A percentile compares a stretch with the other conserved stretches of the same genome.
Conservation (phyloP, 257 asterid genomes). For the Paulownia fortunei region DNA sequence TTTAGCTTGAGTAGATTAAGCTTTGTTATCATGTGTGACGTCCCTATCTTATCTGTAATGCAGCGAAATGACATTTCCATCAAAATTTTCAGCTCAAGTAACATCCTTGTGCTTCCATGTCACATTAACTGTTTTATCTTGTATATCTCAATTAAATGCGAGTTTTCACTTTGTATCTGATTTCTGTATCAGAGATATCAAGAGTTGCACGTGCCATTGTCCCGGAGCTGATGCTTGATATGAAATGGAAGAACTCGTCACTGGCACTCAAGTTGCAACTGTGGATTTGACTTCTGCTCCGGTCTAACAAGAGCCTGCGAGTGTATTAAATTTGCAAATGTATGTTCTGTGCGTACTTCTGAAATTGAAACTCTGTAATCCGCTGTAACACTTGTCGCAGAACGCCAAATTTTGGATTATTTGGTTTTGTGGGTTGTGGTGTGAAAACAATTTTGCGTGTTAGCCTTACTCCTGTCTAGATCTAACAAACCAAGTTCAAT, state of each 20-base stretch:
- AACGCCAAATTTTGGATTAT: conserved; percentile 20
- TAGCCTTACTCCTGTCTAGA: no score
- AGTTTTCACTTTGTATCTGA: conserved; percentile 9
- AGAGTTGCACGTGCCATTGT: conserved; percentile 26
- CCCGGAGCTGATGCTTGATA: conserved; percentile 32
- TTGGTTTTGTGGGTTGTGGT: conserved; percentile 7
- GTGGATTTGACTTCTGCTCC: conserved; percentile 27
- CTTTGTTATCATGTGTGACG: no score
- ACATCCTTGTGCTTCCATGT: no score
- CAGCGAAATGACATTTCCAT: neutral
- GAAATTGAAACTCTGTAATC: conserved; percentile 36
- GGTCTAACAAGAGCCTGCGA: conserved; percentile 27
- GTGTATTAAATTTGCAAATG: no score
- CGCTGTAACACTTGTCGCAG: conserved; percentile 15
- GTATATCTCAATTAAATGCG: neutral
- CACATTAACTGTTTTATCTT: neutral
- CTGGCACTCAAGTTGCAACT: conserved; percentile 15
- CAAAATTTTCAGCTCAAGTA: no score
- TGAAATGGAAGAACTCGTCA: conserved; percentile 24
- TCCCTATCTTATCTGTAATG: neutral
- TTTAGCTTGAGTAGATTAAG: no score
- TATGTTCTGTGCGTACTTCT: conserved; percentile 32
- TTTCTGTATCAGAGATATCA: conserved; percentile 34
- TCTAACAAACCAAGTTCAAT: no score
- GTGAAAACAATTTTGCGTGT: neutral